Percentiles rank a stretch among this genome's conserved stretches.
Conservation (phyloP, 2,329 filamentous ascomycete species). For the Penicillium sp. region DNA sequence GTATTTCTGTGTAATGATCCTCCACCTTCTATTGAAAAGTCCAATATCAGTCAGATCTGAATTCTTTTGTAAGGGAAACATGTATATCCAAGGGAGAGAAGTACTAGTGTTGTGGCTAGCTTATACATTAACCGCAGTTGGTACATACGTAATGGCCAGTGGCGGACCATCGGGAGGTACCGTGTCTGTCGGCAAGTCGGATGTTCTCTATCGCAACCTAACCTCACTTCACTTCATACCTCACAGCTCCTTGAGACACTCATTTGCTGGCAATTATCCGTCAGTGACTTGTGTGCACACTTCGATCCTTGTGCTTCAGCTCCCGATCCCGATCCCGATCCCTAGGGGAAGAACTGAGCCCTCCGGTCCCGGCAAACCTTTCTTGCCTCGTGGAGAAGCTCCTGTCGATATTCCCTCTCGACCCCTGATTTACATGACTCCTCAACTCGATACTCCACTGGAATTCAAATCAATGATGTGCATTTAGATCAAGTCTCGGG, state of each 20-base stretch:
- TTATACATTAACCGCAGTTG: not conserved
- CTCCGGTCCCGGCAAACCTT: not conserved
- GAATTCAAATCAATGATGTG: slow-evolving; percentile 17
- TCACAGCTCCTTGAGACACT: not conserved
- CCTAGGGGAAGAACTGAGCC: too few species aligned
- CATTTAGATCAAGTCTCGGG: slow-evolving; percentile 15
- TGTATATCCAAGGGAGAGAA: too few species aligned
- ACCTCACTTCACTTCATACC: not conserved
- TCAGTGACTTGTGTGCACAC: not conserved
- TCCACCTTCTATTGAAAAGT: too few species aligned
- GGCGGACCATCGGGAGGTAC: slow-evolving; percentile 23
- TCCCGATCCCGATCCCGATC: not conserved
- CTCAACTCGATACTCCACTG: not conserved
- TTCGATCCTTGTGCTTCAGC: not conserved
- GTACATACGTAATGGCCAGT: slow-evolving; percentile 5
- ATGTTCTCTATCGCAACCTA: slow-evolving; percentile 15
- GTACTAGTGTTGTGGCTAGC: too few species aligned
- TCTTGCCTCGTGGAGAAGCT: not conserved
- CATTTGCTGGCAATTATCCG: not conserved
- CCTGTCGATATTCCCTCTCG: not conserved
- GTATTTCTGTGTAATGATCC: not conserved
- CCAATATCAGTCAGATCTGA: too few species aligned
- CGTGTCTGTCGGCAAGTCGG: slow-evolving; percentile 24
- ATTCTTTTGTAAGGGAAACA: too few species aligned
- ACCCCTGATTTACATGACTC: not conserved